Evolutionary conservation across 371 early-diverging fungal species (phyloP), one percentile per base, ranked within the genome.

Genomic region (Syncephalastrum monosporum): DNA sequence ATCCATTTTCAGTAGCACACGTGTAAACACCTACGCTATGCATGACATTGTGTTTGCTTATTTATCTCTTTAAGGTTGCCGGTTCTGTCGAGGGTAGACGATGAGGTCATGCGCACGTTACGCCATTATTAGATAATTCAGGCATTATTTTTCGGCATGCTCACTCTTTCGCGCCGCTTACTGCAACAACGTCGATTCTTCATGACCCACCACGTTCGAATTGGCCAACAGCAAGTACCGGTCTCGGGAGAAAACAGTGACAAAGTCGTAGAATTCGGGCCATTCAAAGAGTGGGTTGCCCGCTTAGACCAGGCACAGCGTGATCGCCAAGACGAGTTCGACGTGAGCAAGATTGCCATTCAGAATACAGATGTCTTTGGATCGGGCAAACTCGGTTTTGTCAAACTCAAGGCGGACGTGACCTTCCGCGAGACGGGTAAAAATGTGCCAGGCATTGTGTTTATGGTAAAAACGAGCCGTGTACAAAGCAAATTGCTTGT

Each of bases 321-420:
- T 15, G 68, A 63, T 12, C 62, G 71, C 16, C 15, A 61, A 6
- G 50, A 66, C 19, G 80, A 77, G 48, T 50, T 76, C 52, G 69
- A 69, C 15, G 62, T 83, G 43, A 54, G 68, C 0, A 67, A 75
- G 5, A 74, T 90, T 42, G 74, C 81, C 42, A 71, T 93, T 48
- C 89, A 86, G 52, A 85, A 76, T 60, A 83, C 87, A 6, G 93
- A 91, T 57, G 67, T 77, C 24, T 93, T 93, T 68, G 75, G 79
- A 4, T 55, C 69, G 0, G 72, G 75, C 5, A 82, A 83, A 1
- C 65, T 91, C 55, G 93, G 94, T 5, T 94, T 94, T 59, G 61
- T 88, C 10, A 92, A 94, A 64, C 82, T 92, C 47, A 67, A 77
- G 42, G 80, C 84, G 4, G 76, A 86, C 43, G 91, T 82, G 1